Percentiles rank a stretch among this genome's conserved stretches.
phyloP scores from a whole-genome alignment of 2,329 filamentous ascomycete genomes.

The Sclerotinia minor region DNA sequence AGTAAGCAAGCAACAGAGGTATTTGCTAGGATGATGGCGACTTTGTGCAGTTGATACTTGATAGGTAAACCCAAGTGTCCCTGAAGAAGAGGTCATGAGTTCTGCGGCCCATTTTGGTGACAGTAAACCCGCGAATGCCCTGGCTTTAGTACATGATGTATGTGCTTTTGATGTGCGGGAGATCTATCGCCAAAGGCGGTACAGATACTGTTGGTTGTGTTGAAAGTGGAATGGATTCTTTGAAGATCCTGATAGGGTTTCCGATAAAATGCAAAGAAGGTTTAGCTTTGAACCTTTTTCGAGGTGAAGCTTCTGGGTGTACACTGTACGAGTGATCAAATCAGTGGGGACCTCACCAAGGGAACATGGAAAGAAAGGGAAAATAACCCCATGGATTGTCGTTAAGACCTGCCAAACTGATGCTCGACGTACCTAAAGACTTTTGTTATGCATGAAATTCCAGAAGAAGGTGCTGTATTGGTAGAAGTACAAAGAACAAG shows the following conservation, averaged over 20 bases:
- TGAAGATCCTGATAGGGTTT: constrained; percentile 11
- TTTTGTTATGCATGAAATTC: constrained; percentile 16
- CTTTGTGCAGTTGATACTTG: constrained; percentile 16
- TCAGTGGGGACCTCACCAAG: background rate
- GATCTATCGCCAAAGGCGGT: constrained; percentile 27
- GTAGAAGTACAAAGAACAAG: constrained; percentile 21
- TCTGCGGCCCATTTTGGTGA: constrained; percentile 22
- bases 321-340: constrained; percentile 19
- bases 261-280: background rate
- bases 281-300: constrained; percentile 4
- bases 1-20: background rate
- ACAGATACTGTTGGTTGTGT: constrained; percentile 4
- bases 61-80: constrained; percentile 19
- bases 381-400: background rate
- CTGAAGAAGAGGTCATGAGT: constrained; percentile 23
- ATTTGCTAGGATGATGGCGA: constrained; percentile 20
- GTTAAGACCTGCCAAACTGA: constrained; percentile 14
- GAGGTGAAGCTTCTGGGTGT: constrained; percentile 15
- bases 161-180: constrained; percentile 21
- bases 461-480: constrained; percentile 3
- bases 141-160: constrained; percentile 16
- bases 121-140: constrained; percentile 14
- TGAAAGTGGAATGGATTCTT: background rate
- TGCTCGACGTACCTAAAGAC: constrained; percentile 9
- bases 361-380: background rate